Percentiles rank a stretch among this genome's conserved stretches.
Conservation (phyloP, 306 rosid species). For the Begonia masoniana region DNA sequence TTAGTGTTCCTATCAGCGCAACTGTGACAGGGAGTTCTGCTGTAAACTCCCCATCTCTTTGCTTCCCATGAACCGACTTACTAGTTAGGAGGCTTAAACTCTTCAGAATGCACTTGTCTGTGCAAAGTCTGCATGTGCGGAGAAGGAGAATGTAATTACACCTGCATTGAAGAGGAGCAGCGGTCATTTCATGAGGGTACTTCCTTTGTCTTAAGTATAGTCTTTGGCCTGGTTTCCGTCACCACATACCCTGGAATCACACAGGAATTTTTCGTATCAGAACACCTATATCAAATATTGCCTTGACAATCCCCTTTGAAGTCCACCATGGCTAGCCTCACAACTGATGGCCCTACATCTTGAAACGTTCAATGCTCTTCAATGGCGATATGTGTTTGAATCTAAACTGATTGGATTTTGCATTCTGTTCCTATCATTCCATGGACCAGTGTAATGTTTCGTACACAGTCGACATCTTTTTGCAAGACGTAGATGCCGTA, state of each 20-base stretch:
- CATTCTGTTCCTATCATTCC: slow-evolving; percentile 91
- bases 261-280: slow-evolving; percentile 77
- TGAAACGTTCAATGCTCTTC: slow-evolving; percentile 71
- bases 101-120: slow-evolving; percentile 90
- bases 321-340: slow-evolving; percentile 94
- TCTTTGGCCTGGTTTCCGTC: slow-evolving; percentile 87
- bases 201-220: slow-evolving; percentile 88
- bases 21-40: slow-evolving; percentile 69
- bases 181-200: slow-evolving; percentile 82
- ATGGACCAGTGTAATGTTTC: slow-evolving; percentile 94
- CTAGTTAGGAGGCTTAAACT: slow-evolving; percentile 83
- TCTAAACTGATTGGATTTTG: slow-evolving; percentile 77
- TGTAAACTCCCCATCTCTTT: slow-evolving; percentile 95
- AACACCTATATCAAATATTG: slow-evolving; percentile 92
- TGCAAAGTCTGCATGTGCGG: slow-evolving; percentile 95
- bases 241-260: slow-evolving; percentile 79
- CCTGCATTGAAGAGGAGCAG: slow-evolving; percentile 88
- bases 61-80: slow-evolving; percentile 96
- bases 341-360: slow-evolving; percentile 86
- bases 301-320: slow-evolving; percentile 85
- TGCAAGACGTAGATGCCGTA: slow-evolving; percentile 98
- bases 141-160: slow-evolving; percentile 87
- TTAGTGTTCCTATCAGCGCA: slow-evolving; percentile 74
- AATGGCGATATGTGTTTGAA: slow-evolving; percentile 76
- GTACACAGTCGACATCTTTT: slow-evolving; percentile 75